phyloP scores from a whole-genome alignment of 2,329 filamentous ascomycete genomes.

The Aspergillus quadrilineatus region DNA sequence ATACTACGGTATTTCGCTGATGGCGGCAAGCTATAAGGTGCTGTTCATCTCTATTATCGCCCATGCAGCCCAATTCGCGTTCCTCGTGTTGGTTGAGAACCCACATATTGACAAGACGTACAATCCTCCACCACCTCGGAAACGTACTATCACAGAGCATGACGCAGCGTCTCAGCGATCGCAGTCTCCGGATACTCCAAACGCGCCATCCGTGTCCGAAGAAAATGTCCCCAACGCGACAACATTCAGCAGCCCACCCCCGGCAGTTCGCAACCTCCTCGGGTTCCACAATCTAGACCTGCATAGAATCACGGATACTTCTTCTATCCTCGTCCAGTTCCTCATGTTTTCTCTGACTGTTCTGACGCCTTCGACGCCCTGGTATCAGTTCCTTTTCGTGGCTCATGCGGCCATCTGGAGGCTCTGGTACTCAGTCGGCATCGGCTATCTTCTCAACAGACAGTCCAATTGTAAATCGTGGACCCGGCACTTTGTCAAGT shows the following conservation, averaged over 20 bases:
- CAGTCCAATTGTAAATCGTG: constrained; percentile 91
- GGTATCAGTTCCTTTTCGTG: constrained; percentile 77
- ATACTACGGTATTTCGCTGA: constrained; percentile 97
- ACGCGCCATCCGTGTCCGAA: constrained; percentile 34
- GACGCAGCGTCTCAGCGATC: constrained; percentile 29
- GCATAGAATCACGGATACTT: constrained; percentile 80
- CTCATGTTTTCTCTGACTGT: constrained; percentile 74
- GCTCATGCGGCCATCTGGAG: constrained; percentile 79
- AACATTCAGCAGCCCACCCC: constrained; percentile 54
- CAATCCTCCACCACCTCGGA: constrained; percentile 77
- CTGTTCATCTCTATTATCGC: constrained; percentile 95
- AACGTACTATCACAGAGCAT: constrained; percentile 40
- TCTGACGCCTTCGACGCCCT: constrained; percentile 71
- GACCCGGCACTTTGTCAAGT: constrained; percentile 97
- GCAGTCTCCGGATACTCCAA: constrained; percentile 34
- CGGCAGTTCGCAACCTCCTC: constrained; percentile 77
- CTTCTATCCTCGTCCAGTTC: constrained; percentile 71
- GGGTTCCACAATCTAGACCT: constrained; percentile 82
- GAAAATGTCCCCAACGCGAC: constrained; percentile 39
- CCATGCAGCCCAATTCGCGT: constrained; percentile 90
- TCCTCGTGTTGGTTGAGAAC: constrained; percentile 88
- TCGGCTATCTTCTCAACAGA: constrained; percentile 78
- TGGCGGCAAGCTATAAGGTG: constrained; percentile 97
- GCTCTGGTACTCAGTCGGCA: constrained; percentile 85
- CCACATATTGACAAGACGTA: constrained; percentile 98